Evolutionary conservation across 129 eudicot genomes (phyloP).

Genomic region (Daucus carota): DH1_v3.0 NC_030384.2:27382001-27382500

Average conservation of each 20-base stretch:
- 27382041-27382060: constrained; percentile 14
- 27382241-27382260: constrained; percentile 92
- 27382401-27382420: constrained; percentile 1
- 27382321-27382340: constrained; percentile 84
- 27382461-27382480: not conserved
- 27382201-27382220: constrained; percentile 80
- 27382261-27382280: constrained; percentile 95
- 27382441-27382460: not conserved
- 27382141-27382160: constrained; percentile 59
- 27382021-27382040: constrained; percentile 14
- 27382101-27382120: constrained; percentile 15
- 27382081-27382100: too few relatives aligned
- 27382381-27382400: not conserved
- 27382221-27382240: constrained; percentile 72
- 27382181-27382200: constrained; percentile 98
- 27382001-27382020: constrained; percentile 1
- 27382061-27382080: not conserved
- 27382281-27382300: constrained; percentile 61
- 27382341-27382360: constrained; percentile 96
- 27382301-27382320: constrained; percentile 86
- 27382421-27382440: not conserved
- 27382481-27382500: not conserved
- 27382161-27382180: constrained; percentile 98
- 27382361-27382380: constrained; percentile 94
- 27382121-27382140: constrained; percentile 95